phyloP scores from a whole-genome alignment of 75 land plant species.

The Ceratopteris richardii region DNA sequence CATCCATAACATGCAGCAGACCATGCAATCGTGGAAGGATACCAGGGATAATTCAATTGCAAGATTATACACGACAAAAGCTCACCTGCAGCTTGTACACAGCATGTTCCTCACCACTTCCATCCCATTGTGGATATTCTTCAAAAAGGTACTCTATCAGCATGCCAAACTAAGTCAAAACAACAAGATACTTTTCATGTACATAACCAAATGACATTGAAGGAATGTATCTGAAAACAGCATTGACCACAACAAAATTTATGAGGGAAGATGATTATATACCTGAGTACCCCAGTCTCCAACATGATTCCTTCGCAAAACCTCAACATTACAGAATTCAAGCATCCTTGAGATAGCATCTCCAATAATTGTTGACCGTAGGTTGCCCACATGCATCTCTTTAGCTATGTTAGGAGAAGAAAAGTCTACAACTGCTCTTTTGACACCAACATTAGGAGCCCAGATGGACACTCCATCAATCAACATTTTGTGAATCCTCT shows the following conservation, averaged over 20 bases:
- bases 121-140: conserved; percentile 83
- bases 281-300: conserved; percentile 99
- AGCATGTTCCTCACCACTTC: conserved; percentile 47
- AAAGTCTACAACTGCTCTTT: conserved; percentile 82
- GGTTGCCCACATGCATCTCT: conserved; percentile 98
- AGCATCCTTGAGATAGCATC: conserved; percentile 76
- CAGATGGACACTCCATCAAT: conserved; percentile 58
- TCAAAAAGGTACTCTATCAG: conserved; percentile 87
- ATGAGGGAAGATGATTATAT: not conserved
- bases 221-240: too few species aligned
- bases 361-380: conserved; percentile 95
- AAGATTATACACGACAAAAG: too few species aligned
- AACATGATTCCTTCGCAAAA: conserved; percentile 89
- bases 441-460: conserved; percentile 70
- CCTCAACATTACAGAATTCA: conserved; percentile 81
- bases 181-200: too few species aligned
- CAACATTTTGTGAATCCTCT: conserved; percentile 77
- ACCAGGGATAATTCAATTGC: too few species aligned
- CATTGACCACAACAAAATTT: too few species aligned
- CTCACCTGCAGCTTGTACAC: conserved; percentile 86
- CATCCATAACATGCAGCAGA: too few species aligned
- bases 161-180: conserved; percentile 99
- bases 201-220: too few species aligned
- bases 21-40: too few species aligned
- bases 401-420: conserved; percentile 98